Conservation (phyloP, 192 early-diverging fungal species). For the Allomyces macrogynus region DNA sequence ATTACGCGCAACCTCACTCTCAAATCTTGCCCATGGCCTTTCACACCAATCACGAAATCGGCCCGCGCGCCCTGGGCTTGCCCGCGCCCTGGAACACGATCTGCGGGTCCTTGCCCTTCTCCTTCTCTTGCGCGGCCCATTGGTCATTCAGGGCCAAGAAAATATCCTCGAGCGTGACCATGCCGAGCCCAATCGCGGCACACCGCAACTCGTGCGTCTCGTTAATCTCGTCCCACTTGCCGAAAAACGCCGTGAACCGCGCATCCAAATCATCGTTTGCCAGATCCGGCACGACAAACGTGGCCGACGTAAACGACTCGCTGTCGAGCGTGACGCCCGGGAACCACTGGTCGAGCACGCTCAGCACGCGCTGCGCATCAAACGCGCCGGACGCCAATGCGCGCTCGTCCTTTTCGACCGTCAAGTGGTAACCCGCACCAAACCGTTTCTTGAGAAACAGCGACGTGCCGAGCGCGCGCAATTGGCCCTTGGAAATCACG, state of each 20-base stretch:
- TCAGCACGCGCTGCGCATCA: neutral
- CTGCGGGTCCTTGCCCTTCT: neutral
- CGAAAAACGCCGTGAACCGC: neutral
- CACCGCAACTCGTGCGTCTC: constrained; percentile 1
- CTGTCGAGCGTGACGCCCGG: neutral
- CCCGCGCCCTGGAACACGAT: neutral
- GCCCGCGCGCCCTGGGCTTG: too few species aligned
- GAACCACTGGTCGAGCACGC: neutral
- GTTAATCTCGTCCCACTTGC: neutral
- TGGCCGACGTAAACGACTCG: neutral
- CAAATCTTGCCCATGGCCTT: too few species aligned
- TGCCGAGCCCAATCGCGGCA: constrained; percentile 8
- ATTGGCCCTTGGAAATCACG: constrained; percentile 23
- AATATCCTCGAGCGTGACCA: constrained; percentile 2
- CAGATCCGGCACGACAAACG: neutral
- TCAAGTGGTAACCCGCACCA: constrained; percentile 33
- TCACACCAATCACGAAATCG: too few species aligned
- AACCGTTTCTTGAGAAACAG: constrained; percentile 34
- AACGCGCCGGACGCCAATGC: neutral
- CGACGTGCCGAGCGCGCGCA: constrained; percentile 27
- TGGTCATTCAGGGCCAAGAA: neutral
- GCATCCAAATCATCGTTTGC: neutral
- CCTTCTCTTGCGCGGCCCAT: neutral
- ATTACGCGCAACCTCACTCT: too few species aligned
- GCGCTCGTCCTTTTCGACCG: constrained; percentile 16